These are phyloP conservation scores for Candida tunisiensis DNA, from an alignment of 1,139 yeast species.

Conservation along the genomic window DNA sequence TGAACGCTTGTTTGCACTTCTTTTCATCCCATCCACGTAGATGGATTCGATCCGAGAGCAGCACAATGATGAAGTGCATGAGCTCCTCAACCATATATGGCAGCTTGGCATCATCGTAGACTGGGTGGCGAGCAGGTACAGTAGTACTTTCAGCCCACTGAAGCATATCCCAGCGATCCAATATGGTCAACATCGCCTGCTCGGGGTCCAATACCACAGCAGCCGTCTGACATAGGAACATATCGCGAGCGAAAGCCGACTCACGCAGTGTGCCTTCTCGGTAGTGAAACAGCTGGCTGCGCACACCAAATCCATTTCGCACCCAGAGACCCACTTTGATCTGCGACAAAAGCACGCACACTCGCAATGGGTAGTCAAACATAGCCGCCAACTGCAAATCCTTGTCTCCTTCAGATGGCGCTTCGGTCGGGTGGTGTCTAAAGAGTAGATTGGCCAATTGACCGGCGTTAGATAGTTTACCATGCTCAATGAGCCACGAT, in stretches of 20 bases:
- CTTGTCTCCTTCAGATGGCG: conserved; percentile 1
- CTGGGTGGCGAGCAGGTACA: conserved; percentile 18
- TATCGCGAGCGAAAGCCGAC: conserved; percentile 61
- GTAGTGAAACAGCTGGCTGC: conserved; percentile 68
- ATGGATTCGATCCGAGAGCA: conserved; percentile 53
- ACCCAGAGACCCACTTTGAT: conserved; percentile 79
- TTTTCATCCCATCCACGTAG: conserved; percentile 34
- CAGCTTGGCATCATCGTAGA: conserved; percentile 23
- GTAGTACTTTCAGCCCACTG: conserved; percentile 22
- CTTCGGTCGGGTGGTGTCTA: conserved; percentile 1
- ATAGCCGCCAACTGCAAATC: conserved; percentile 16
- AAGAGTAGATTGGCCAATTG: conserved; percentile 13
- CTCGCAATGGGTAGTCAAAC: conserved; percentile 64
- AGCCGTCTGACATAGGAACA: conserved; percentile 54
- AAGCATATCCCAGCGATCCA: conserved; percentile 51
- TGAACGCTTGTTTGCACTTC: conserved; percentile 33
- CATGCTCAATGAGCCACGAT: conserved; percentile 51
- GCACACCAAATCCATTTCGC: conserved; percentile 65
- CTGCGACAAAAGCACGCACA: conserved; percentile 59
- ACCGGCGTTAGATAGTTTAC: conserved; percentile 16
- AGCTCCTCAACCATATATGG: conserved; percentile 71
- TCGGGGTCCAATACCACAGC: conserved; percentile 43
- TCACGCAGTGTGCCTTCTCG: conserved; percentile 73
- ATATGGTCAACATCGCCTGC: conserved; percentile 37
- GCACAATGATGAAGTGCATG: conserved; percentile 46